Evolutionary conservation across 768 basidiomycete species (phyloP).

Genomic region (Leucosporidium yakuticum): DNA sequence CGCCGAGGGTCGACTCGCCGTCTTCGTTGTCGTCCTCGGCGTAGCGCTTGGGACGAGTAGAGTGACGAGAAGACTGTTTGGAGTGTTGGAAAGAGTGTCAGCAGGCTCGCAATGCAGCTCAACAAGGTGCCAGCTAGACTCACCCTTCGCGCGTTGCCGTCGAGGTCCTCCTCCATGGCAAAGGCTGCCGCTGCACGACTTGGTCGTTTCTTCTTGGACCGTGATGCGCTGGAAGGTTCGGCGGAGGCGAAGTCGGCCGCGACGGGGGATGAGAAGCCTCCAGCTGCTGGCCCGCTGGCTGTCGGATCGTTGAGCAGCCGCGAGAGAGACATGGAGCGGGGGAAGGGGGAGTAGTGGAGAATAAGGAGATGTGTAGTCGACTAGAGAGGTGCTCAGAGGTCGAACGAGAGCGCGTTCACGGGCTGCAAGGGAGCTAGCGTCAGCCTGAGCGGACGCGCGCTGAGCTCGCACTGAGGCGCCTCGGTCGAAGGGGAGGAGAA

Average conservation of each 20-base stretch:
- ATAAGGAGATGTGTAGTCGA: neutral
- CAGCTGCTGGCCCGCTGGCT: neutral
- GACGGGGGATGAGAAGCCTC: neutral
- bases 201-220: constrained; percentile 23
- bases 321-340: constrained; percentile 17
- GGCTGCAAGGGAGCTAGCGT: no score
- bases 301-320: constrained; percentile 18
- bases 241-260: neutral
- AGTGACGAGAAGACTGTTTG: constrained; percentile 20
- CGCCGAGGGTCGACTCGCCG: constrained; percentile 7
- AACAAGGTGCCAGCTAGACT: neutral
- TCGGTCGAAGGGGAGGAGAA: no score
- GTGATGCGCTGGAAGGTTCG: neutral
- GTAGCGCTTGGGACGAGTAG: constrained; percentile 28
- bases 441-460: no score
- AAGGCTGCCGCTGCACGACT: constrained; percentile 15
- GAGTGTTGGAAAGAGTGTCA: no score
- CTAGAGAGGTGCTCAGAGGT: neutral
- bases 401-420: no score
- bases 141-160: constrained; percentile 11
- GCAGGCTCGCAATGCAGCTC: neutral
- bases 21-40: constrained; percentile 17
- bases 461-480: no score
- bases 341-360: neutral
- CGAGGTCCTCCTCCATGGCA: constrained; percentile 18